These are phyloP conservation scores for Gloeostereum incarnatum DNA, from an alignment of 768 basidiomycete species.

Conservation along the genomic window DNA sequence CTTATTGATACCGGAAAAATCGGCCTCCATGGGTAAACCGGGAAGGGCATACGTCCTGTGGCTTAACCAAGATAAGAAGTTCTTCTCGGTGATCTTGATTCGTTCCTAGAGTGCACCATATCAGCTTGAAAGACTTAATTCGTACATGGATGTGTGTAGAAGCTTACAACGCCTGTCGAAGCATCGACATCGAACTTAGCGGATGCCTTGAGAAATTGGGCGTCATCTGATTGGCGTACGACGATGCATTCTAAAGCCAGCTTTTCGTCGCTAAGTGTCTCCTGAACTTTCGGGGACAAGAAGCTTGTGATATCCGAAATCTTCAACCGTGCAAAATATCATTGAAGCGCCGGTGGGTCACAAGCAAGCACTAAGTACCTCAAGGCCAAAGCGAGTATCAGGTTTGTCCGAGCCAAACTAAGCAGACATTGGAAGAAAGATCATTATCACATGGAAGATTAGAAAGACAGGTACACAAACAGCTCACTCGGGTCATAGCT, in stretches of 20 bases:
- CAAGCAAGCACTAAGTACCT: conserved; percentile 38
- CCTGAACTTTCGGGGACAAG: conserved; percentile 21
- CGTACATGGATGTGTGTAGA: not conserved
- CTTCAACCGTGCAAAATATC: conserved; percentile 19
- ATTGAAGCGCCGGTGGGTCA: not conserved
- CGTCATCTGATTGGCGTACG: conserved; percentile 29
- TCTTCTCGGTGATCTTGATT: conserved; percentile 36
- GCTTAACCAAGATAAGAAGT: conserved; percentile 36
- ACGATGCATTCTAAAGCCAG: conserved; percentile 37
- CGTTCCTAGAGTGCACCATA: conserved; percentile 30
- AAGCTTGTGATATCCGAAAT: conserved; percentile 34
- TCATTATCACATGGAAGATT: conserved; percentile 10
- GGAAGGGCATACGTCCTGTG: conserved; percentile 19
- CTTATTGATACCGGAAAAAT: conserved; percentile 23
- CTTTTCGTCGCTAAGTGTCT: conserved; percentile 15
- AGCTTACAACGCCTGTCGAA: conserved; percentile 21
- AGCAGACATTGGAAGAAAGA: conserved; percentile 11
- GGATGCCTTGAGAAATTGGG: conserved; percentile 32
- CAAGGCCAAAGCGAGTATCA: conserved; percentile 79
- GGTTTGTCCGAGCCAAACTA: conserved; percentile 96
- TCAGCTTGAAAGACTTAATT: conserved; percentile 1
- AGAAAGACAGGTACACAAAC: conserved; percentile 4
- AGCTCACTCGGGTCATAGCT: conserved; percentile 79
- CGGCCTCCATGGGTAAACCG: conserved; percentile 11
- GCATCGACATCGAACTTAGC: conserved; percentile 17